A percentile compares a stretch with the other conserved stretches of the same genome.
Evolutionary conservation across 306 rosid species (phyloP).

Genomic region (Prunus dulcis): DNA sequence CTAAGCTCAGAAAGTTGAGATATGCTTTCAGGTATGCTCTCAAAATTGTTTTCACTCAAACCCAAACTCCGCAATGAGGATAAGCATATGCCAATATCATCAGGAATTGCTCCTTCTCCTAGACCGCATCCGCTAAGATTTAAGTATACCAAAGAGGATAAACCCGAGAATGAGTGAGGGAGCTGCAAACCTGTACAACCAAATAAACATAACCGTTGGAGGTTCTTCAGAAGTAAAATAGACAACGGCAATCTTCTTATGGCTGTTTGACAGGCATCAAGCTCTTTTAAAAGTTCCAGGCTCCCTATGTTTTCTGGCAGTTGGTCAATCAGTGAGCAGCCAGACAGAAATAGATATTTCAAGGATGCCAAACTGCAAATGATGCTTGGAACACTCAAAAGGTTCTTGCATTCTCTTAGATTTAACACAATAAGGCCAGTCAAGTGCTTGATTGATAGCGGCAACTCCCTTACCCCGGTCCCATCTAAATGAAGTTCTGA

Average conservation of each 20-base stretch:
- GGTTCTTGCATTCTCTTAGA: neutral
- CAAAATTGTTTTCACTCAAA: neutral
- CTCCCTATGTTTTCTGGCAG: conserved; percentile 11
- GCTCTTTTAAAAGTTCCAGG: conserved; percentile 1
- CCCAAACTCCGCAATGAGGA: neutral
- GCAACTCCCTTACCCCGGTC: neutral
- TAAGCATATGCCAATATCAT: neutral
- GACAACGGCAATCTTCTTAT: conserved; percentile 1
- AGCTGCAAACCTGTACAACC: no score
- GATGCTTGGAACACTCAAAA: neutral
- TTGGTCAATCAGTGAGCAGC: neutral
- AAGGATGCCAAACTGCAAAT: neutral
- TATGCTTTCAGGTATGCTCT: neutral
- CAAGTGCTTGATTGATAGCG: neutral
- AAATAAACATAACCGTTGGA: neutral
- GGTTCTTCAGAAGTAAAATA: neutral
- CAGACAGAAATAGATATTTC: neutral
- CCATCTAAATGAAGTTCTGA: neutral
- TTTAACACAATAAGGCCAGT: neutral
- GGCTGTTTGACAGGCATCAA: conserved; percentile 13
- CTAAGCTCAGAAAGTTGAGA: neutral
- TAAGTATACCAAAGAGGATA: no score
- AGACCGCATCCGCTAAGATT: neutral
- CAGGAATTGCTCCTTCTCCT: neutral
- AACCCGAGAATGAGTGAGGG: no score